Conservation (phyloP, 108 stramenopile genomes). For the Fragilariopsis cylindrus region DNA sequence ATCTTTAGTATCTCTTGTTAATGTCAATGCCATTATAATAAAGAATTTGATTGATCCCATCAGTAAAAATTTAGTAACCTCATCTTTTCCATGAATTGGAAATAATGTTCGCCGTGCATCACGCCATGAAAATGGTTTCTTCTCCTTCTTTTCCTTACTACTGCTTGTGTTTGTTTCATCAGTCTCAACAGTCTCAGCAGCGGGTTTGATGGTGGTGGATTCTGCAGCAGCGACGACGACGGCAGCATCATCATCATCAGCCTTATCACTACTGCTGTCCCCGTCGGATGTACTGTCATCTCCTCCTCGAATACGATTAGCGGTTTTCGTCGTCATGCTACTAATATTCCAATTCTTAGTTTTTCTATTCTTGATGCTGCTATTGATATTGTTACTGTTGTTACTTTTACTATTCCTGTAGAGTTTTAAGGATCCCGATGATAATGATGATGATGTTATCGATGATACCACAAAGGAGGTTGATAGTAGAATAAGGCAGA, state of each 20-base stretch:
- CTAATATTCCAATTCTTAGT: background rate
- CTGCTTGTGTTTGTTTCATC: background rate
- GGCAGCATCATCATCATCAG: background rate
- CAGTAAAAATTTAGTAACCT: conserved; percentile 87
- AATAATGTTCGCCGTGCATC: conserved; percentile 66
- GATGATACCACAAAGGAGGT: background rate
- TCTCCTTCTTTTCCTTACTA: background rate
- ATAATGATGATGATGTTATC: background rate
- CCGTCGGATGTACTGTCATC: background rate
- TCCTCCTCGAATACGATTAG: background rate
- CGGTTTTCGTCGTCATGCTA: conserved; percentile 3
- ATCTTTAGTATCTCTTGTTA: conserved; percentile 96
- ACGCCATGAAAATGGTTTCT: conserved; percentile 5
- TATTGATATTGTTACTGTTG: background rate
- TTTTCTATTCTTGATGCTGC: background rate
- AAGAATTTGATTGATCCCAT: conserved; percentile 95
- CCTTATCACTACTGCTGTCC: background rate
- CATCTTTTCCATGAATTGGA: conserved; percentile 84
- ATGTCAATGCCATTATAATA: conserved; percentile 90
- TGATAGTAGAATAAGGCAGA: background rate
- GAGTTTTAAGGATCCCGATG: background rate
- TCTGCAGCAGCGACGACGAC: background rate
- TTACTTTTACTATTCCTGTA: background rate
- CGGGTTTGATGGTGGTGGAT: background rate
- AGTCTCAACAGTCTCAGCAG: background rate